These are phyloP conservation scores for Talaromyces sp. DNA, from an alignment of 2,329 filamentous ascomycete species.

Conservation along the genomic window DNA sequence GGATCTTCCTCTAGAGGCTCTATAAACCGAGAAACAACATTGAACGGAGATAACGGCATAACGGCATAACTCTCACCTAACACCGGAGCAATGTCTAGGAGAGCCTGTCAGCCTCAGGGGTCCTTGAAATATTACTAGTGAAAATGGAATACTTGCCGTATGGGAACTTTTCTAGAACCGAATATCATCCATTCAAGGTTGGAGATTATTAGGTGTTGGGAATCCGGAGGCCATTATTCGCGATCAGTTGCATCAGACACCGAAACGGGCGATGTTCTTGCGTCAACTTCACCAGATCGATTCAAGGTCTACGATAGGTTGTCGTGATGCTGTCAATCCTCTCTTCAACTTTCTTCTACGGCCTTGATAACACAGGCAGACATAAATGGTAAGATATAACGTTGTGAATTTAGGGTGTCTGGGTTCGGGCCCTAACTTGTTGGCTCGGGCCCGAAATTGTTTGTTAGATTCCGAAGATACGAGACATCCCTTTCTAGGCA, in stretches of 20 bases:
- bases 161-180: not conserved
- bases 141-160: not conserved
- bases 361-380: slow-evolving; percentile 45
- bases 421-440: not conserved
- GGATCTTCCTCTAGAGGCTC: not conserved
- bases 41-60: not conserved
- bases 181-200: not conserved
- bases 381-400: no score
- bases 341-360: slow-evolving; percentile 35
- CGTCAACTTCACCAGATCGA: not conserved
- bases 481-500: not conserved
- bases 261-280: not conserved
- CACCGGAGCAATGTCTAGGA: not conserved
- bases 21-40: not conserved
- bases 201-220: no score
- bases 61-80: not conserved
- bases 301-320: not conserved
- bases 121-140: not conserved
- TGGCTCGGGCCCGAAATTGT: slow-evolving; percentile 9
- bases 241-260: not conserved
- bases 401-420: not conserved
- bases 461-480: not conserved
- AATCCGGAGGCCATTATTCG: no score
- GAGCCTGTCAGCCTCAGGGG: not conserved
- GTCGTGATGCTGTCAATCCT: slow-evolving; percentile 20